Percentiles rank a stretch among this genome's conserved stretches.
Conservation (phyloP, 345 rosid genomes). For the thale cress (Arabidopsis thaliana) region TAIR10.1 NC_003070.9:6972001-6972500, state of each 20-base stretch:
- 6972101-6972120: constrained; percentile 45
- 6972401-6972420: constrained; percentile 60
- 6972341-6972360: constrained; percentile 74
- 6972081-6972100: constrained; percentile 54
- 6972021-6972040: constrained; percentile 46
- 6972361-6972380: constrained; percentile 95
- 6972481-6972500: constrained; percentile 93
- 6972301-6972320: constrained; percentile 91
- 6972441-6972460: constrained; percentile 91
- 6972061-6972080: constrained; percentile 48
- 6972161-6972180: constrained; percentile 61
- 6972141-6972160: constrained; percentile 51
- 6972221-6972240: constrained; percentile 63
- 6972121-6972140: constrained; percentile 56
- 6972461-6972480: constrained; percentile 77
- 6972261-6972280: constrained; percentile 70
- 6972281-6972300: constrained; percentile 83
- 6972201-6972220: constrained; percentile 65
- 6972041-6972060: constrained; percentile 33
- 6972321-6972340: constrained; percentile 91
- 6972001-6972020: constrained; percentile 69
- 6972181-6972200: constrained; percentile 51
- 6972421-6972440: constrained; percentile 64
- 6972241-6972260: constrained; percentile 54
- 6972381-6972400: constrained; percentile 64